Base-by-base conservation (phyloP, 352 stramenopile species). In the Globisporangium rhizosaccharum region DNA sequence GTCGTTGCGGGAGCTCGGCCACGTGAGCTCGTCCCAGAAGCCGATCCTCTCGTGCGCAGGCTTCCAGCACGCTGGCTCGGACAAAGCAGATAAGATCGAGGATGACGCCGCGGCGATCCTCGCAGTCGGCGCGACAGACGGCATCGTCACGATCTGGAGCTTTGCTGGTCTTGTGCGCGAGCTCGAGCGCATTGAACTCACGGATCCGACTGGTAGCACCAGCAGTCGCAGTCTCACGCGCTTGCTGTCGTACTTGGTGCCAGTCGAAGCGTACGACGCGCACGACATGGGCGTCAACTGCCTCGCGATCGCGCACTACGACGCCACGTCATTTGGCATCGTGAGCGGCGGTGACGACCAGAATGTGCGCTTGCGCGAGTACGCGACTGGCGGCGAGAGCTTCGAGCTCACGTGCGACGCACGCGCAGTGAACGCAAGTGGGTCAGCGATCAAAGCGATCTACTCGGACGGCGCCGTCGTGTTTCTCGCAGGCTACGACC, bases 251-350 rank as follows among this genome's bases (percentile, higher is more conserved):
- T 53, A 56, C 33, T 12, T 87, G 33, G 56, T 72, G 30, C 82
- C 78, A 8, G 71, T 58, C 54, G 71, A 67, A 30, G 76, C 65
- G 51, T 94, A 93, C 61, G 56, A 88, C 33, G 86, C 80, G 0
- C 86, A 96, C 49, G 85, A 93, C 61, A 93, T 96, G 82, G 86
- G 86, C 46, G 67, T 72, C 33, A 96, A 96, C 51, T 91, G 78
- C 61, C 63, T 92, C 41, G 56, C 71, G 25, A 58, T 75, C 20
- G 63, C 71, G 8, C 68, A 56, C 18, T 51, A 56, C 12, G 63
- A 61, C n/a, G 59, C 53, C 20, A 51, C 37, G 14, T 54, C 72
- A 51, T 76, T 94, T 41, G 56, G 70, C n/a, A 62, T 96, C 44
- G 57, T 94, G 57, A 96, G 78, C 44, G 85, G 84, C 26, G 86